Evolutionary conservation across 495 filamentous ascomycete species (phyloP).

Genomic region (Tuber microsphaerosporum): DNA sequence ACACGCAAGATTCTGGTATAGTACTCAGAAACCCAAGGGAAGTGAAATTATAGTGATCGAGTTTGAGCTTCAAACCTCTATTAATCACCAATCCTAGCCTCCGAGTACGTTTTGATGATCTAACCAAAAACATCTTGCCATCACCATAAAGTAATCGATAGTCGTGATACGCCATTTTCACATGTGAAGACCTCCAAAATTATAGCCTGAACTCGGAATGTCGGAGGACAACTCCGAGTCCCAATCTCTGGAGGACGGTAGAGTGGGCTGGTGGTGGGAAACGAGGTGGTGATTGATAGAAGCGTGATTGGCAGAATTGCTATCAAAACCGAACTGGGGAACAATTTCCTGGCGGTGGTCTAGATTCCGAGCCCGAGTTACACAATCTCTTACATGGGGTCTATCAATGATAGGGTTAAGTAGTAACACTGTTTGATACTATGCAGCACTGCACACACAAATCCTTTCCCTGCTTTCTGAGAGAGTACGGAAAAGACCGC

Average conservation of each 20-base stretch:
- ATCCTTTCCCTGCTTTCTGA: neutral
- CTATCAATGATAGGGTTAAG: neutral
- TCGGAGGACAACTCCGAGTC: neutral
- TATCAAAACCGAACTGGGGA: neutral
- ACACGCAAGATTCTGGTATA: neutral
- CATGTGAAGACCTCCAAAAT: neutral
- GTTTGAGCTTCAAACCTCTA: neutral
- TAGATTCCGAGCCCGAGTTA: neutral
- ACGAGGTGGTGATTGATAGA: neutral
- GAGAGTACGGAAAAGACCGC: neutral
- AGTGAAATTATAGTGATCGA: neutral
- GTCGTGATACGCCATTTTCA: neutral
- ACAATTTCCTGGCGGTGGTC: neutral
- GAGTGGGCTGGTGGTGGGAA: neutral
- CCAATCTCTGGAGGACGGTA: neutral
- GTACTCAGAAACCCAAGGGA: neutral
- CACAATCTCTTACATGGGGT: neutral
- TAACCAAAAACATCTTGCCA: neutral
- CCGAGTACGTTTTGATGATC: conserved; percentile 2
- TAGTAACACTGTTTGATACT: neutral
- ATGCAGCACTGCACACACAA: neutral
- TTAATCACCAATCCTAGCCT: neutral
- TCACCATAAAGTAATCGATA: neutral
- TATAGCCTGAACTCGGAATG: neutral
- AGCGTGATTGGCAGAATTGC: neutral